Evolutionary conservation across 2,329 filamentous ascomycete species (phyloP).

Genomic region (Neoscytalidium dimidiatum): DNA sequence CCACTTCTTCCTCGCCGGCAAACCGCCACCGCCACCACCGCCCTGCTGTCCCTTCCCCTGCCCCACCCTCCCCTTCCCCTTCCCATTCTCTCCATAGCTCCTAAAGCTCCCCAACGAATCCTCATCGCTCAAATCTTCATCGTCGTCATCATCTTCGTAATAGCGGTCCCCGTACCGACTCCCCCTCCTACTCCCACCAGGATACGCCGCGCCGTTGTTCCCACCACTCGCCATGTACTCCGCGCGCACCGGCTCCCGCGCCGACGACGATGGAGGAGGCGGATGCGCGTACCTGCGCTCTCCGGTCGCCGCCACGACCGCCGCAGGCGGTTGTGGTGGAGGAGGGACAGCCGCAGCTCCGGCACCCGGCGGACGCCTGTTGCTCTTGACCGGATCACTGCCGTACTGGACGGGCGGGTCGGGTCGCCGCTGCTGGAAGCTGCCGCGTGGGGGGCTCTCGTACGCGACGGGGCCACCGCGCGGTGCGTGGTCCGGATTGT

Average conservation of each 20-base stretch:
- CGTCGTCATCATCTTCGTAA: slow-evolving; percentile 32
- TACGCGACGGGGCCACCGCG: neutral
- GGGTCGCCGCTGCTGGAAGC: neutral
- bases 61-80: slow-evolving; percentile 16
- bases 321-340: slow-evolving; percentile 20
- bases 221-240: neutral
- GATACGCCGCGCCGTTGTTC: neutral
- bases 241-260: neutral
- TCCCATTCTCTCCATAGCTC: slow-evolving; percentile 30
- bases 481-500: neutral
- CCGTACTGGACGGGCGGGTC: slow-evolving; percentile 20
- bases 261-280: no score
- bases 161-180: slow-evolving; percentile 35
- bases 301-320: slow-evolving; percentile 28
- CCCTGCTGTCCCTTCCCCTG: neutral
- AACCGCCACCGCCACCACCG: no score
- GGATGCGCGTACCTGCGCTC: neutral
- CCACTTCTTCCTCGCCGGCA: slow-evolving; percentile 41
- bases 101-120: slow-evolving; percentile 30
- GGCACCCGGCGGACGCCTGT: neutral
- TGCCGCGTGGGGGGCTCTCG: slow-evolving; percentile 2
- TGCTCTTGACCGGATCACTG: neutral
- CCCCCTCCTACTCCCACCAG: slow-evolving; percentile 20
- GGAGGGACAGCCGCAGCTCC: slow-evolving; percentile 10
- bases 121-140: slow-evolving; percentile 26